Base-by-base conservation (phyloP, 208 protist genomes). In the Trypanosoma cruzi region DNA sequence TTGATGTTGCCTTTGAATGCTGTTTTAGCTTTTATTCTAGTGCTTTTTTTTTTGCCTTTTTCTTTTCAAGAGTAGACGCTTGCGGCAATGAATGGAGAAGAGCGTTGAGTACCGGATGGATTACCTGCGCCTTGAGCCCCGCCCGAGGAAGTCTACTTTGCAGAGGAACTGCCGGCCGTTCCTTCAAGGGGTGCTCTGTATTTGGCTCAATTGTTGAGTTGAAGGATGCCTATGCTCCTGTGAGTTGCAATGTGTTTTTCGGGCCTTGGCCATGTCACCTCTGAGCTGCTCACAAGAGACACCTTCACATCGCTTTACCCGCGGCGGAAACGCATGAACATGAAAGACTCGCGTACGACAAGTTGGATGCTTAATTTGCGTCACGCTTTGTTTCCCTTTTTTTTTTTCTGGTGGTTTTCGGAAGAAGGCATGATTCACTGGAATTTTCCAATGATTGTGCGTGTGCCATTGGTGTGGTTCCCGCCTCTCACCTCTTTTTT, bases 171-270 rank as follows among this genome's bases (percentile, higher is more conserved):
- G 58, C 84, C 84, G 80, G 82, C 82, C 59, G 81, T 82, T 11
- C 78, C 86, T 8, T 78, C 81, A 22, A 65, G 59, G 6, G 60
- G 70, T 4, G 75, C 77, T n/a, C n/a, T 52, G 85, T 86, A 53
- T 84, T 89, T 67, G 81, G 80, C 28, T 75, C 71, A 53, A 79
- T 68, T 44, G 65, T 86, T 16, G 50, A 59, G n/a, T 22, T 66
- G 7, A 53, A 62, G 32, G 68, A 56, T 24, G 54, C 59, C 40
- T 86, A 77, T 71, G 68, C 78, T 1, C 71, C 86, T 4, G 73
- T 89, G 48, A 84, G 84, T 57, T 89, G 84, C 67, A n/a, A 56
- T 81, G 40, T 78, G 83, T 28, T 80, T 68, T 24, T 80, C 84
- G 32, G 78, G 78, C 0, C 84, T 86, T 59, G 69, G 82, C 46